Evolutionary conservation across 2,329 filamentous ascomycete species (phyloP).

Genomic region (Sphaceloma murrayae): DNA sequence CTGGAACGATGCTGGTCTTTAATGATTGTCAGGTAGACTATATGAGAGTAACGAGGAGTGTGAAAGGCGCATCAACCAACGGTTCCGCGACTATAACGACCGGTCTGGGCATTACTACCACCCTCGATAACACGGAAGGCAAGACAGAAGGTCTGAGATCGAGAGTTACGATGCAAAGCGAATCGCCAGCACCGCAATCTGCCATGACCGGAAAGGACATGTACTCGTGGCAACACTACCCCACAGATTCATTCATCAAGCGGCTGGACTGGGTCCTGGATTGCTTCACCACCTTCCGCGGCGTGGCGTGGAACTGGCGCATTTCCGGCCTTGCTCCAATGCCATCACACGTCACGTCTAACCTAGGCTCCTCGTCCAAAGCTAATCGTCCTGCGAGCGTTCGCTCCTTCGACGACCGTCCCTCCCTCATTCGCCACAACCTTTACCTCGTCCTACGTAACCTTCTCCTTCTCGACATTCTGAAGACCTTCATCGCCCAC

Average conservation of each 20-base stretch:
- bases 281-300: slow-evolving; percentile 49
- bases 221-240: slow-evolving; percentile 47
- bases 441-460: slow-evolving; percentile 39
- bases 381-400: background rate
- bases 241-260: slow-evolving; percentile 37
- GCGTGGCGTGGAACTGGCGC: slow-evolving; percentile 52
- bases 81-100: too few species aligned
- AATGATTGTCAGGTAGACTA: slow-evolving; percentile 49
- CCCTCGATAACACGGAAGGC: background rate
- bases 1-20: slow-evolving; percentile 43
- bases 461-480: slow-evolving; percentile 60
- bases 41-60: slow-evolving; percentile 44
- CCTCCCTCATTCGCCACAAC: slow-evolving; percentile 33
- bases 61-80: too few species aligned
- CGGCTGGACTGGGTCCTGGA: slow-evolving; percentile 51
- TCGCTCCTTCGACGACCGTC: slow-evolving; percentile 21
- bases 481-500: slow-evolving; percentile 58
- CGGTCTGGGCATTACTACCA: too few species aligned
- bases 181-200: background rate
- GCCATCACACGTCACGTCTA: slow-evolving; percentile 24
- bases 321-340: slow-evolving; percentile 39
- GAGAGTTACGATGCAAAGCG: background rate
- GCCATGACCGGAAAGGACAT: slow-evolving; percentile 24
- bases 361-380: too few species aligned
- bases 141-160: background rate